These are phyloP conservation scores for Saccharomyces hybrid DNA, from an alignment of 1,139 yeast genomes.

Conservation along the genomic window DNA sequence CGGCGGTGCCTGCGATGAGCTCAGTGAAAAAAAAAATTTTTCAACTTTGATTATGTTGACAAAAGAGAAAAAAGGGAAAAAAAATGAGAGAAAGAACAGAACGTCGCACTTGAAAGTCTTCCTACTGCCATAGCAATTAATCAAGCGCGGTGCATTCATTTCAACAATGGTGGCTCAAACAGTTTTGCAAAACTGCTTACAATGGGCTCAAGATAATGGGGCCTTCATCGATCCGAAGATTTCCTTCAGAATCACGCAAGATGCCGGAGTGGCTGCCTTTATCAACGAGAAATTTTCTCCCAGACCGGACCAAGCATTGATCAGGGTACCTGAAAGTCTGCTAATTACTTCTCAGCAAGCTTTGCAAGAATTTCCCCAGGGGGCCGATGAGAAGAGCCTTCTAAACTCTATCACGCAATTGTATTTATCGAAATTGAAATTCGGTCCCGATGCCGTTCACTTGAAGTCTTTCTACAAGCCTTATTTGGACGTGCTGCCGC, in stretches of 20 bases:
- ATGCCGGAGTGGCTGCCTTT: slow-evolving; percentile 38
- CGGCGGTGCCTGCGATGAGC: neutral
- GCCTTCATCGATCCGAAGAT: slow-evolving; percentile 35
- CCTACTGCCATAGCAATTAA: neutral
- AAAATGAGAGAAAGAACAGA: too few species aligned
- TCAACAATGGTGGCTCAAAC: slow-evolving; percentile 3
- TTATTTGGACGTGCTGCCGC: slow-evolving; percentile 56
- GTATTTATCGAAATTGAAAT: slow-evolving; percentile 39
- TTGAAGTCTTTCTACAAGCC: slow-evolving; percentile 34
- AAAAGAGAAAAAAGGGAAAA: too few species aligned
- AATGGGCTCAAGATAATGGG: slow-evolving; percentile 49
- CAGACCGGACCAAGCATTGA: slow-evolving; percentile 16
- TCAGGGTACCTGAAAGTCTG: slow-evolving; percentile 37
- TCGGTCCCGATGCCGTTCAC: slow-evolving; percentile 16
- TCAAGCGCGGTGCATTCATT: neutral
- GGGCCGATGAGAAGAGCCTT: slow-evolving; percentile 8
- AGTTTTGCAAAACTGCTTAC: slow-evolving; percentile 26
- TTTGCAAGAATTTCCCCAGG: slow-evolving; percentile 30
- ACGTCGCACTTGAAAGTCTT: too few species aligned
- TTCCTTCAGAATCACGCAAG: slow-evolving; percentile 25
- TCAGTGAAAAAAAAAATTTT: neutral
- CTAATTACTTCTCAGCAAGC: slow-evolving; percentile 42
- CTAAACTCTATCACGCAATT: slow-evolving; percentile 44
- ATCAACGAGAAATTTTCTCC: slow-evolving; percentile 14
- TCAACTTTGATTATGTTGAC: neutral